These are phyloP conservation scores for Volvox africanus DNA, from an alignment of 139 green algal genomes.

Conservation along the genomic window DNA sequence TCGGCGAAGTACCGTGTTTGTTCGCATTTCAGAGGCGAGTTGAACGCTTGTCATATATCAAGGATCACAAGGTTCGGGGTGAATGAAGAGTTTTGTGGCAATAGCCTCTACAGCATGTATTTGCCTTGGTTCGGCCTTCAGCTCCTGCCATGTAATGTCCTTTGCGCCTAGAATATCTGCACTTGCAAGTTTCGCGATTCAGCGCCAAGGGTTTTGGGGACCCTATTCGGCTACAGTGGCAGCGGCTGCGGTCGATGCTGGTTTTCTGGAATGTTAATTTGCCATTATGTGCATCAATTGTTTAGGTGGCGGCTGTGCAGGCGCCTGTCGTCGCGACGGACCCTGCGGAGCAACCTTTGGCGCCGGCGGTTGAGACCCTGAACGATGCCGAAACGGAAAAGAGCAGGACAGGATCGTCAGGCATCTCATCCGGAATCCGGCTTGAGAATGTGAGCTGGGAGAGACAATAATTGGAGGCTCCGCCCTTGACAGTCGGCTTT, in stretches of 20 bases:
- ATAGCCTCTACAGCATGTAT: background rate
- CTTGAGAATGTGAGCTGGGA: conserved; percentile 84
- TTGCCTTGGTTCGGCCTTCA: background rate
- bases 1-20: background rate
- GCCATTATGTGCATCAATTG: too few relatives aligned
- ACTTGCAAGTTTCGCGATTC: too few relatives aligned
- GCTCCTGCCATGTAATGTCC: too few relatives aligned
- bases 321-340: background rate
- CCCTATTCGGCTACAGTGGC: too few relatives aligned
- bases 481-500: too few relatives aligned
- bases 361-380: conserved; percentile 33
- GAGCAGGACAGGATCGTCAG: conserved; percentile 45
- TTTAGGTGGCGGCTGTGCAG: background rate
- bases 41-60: background rate
- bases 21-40: conserved; percentile 21
- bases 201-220: too few relatives aligned
- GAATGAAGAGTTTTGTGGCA: background rate
- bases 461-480: too few relatives aligned
- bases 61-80: background rate
- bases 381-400: background rate
- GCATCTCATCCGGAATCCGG: conserved; percentile 79
- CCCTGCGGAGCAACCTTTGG: conserved; percentile 31
- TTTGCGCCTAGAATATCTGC: too few relatives aligned
- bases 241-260: too few relatives aligned
- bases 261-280: too few relatives aligned